Conservation (phyloP, 2,329 filamentous ascomycete species). For the Sclerotinia glacialis region DNA sequence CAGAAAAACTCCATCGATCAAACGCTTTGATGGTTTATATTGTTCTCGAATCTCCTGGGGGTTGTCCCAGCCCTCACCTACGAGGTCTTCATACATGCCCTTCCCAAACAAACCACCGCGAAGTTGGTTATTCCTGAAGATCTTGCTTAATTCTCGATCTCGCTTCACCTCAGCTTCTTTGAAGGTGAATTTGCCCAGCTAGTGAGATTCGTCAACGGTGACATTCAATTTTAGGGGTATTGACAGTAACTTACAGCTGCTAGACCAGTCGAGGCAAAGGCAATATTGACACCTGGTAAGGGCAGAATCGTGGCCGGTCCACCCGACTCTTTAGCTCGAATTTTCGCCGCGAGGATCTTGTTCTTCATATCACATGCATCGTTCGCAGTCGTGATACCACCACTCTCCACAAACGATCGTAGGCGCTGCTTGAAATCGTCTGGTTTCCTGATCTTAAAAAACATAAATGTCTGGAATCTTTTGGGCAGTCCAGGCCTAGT, state of each 20-base stretch:
- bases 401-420: background rate
- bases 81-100: slow-evolving; percentile 15
- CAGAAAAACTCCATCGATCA: slow-evolving; percentile 10
- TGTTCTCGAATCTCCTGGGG: slow-evolving; percentile 11
- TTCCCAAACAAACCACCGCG: slow-evolving; percentile 2
- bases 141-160: background rate
- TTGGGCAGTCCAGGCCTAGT: slow-evolving; percentile 3
- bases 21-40: background rate
- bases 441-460: slow-evolving; percentile 12
- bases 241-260: background rate
- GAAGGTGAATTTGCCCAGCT: slow-evolving; percentile 5
- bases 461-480: slow-evolving; percentile 6
- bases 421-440: slow-evolving; percentile 5
- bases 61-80: slow-evolving; percentile 1
- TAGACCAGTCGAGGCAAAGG: background rate
- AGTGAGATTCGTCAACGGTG: background rate
- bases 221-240: background rate
- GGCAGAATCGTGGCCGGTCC: background rate
- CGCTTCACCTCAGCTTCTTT: background rate
- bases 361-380: slow-evolving; percentile 8
- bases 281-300: slow-evolving; percentile 13
- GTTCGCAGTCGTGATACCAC: slow-evolving; percentile 2
- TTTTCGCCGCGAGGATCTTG: background rate
- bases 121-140: slow-evolving; percentile 3
- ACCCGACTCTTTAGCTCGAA: background rate